These are phyloP conservation scores for Yamadazyma ubonensis DNA, from an alignment of 805 yeast genomes.

Conservation along the genomic window DNA sequence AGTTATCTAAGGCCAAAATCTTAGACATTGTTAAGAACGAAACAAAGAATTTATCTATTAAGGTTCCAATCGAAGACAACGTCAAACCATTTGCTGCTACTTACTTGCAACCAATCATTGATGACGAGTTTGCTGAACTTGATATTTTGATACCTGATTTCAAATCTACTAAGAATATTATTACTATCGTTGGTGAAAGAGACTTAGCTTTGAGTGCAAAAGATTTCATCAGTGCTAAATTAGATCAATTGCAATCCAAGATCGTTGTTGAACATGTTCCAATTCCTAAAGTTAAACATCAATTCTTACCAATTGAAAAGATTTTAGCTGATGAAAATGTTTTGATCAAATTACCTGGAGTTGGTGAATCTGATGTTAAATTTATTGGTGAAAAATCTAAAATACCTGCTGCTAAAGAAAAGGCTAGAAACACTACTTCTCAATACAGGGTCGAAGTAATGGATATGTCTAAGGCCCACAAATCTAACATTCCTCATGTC, in stretches of 20 bases:
- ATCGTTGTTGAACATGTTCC: slow-evolving; percentile 54
- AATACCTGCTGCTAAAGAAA: slow-evolving; percentile 59
- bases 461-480: slow-evolving; percentile 88
- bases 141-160: slow-evolving; percentile 37
- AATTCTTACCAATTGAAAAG: slow-evolving; percentile 58
- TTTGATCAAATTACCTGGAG: slow-evolving; percentile 55
- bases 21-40: slow-evolving; percentile 72
- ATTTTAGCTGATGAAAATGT: slow-evolving; percentile 57
- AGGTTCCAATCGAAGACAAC: slow-evolving; percentile 43
- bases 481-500: slow-evolving; percentile 75
- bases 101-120: slow-evolving; percentile 28
- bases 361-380: slow-evolving; percentile 50
- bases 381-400: slow-evolving; percentile 61
- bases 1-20: slow-evolving; percentile 68
- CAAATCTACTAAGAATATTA: slow-evolving; percentile 34
- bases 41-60: slow-evolving; percentile 56
- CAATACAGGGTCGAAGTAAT: slow-evolving; percentile 62
- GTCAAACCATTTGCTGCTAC: slow-evolving; percentile 46
- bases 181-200: slow-evolving; percentile 70
- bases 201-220: slow-evolving; percentile 59
- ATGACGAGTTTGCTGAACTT: slow-evolving; percentile 22
- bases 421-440: slow-evolving; percentile 60
- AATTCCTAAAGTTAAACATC: slow-evolving; percentile 69
- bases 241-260: slow-evolving; percentile 44
- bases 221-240: slow-evolving; percentile 44